phyloP scores from a whole-genome alignment of 176 grass and related monocot genomes.

The Phyllostachys edulis region DNA sequence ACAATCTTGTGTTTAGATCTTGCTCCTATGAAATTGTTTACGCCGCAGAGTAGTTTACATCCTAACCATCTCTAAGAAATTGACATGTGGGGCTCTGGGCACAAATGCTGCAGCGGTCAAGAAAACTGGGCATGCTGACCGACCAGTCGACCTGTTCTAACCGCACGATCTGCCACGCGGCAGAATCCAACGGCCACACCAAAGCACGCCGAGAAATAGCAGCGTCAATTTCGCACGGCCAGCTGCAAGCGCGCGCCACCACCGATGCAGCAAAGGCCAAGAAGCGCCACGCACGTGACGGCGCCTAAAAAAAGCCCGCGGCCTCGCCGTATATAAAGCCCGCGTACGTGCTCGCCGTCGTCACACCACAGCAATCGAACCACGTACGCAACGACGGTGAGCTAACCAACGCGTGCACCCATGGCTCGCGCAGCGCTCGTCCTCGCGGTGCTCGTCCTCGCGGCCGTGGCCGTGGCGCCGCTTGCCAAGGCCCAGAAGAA shows the following conservation, averaged over 20 bases:
- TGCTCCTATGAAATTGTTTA: neutral
- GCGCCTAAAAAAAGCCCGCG: neutral
- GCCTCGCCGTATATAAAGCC: neutral
- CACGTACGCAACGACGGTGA: neutral
- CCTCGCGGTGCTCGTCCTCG: slow-evolving; percentile 19
- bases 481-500: slow-evolving; percentile 16
- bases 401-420: neutral
- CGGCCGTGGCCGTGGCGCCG: slow-evolving; percentile 8
- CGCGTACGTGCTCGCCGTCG: neutral
- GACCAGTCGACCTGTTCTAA: neutral
- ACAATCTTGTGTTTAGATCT: neutral
- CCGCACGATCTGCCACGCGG: neutral
- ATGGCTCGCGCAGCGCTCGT: slow-evolving; percentile 13
- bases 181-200: neutral
- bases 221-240: neutral
- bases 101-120: neutral
- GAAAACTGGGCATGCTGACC: neutral
- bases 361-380: neutral
- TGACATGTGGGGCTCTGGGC: neutral
- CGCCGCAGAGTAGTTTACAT: no score
- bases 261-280: neutral
- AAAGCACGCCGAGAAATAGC: neutral
- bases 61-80: neutral
- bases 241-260: neutral
- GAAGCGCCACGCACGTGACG: neutral